Evolutionary conservation across 1,139 yeast genomes (phyloP), one percentile per base, ranked within the genome.

Genomic region (Taiozyma sp.): DNA sequence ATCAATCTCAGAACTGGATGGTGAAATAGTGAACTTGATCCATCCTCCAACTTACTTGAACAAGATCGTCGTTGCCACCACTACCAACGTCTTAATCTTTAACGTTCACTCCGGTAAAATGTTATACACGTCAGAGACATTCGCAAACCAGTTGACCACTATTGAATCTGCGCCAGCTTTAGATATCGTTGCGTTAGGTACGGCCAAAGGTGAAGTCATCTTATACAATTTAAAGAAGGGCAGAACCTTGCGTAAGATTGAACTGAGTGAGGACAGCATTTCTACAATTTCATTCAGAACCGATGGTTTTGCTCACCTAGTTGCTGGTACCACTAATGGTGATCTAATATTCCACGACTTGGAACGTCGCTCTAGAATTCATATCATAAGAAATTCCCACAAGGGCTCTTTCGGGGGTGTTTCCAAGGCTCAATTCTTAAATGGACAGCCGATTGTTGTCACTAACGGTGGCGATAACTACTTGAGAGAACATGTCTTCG

Each of bases 1-100:
- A 50, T 68, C 73, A 48, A 70, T 89, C 47, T 75, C 84, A 3
- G 68, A 73, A 32, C 69, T 84, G 16, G 84, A 84, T 58, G 97
- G 96, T 38, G 76, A 74, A 3, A 77, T 93, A 32, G 84, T 86
- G 13, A 84, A 84, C 38, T 60, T 91, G 29, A 64, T 81, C 12
- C 99, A 95, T 68, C 87, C 96, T 48, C 91, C 98, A 41, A 93
- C 99, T 0, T 92, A 93, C 65, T 71, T 95, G 65, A 95, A 95
- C 73, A 95, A 95, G 65, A 72, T 95, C 40, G 86, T 87, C 2
- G 83, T 93, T 38, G 92, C 83, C 29, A 80, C 93, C 3, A 81
- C 93, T 4, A 71, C 81, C 4, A 71, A 82, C 45, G 66, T 87
- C 48, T 56, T 79, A 36, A 72, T 93, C 39, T 79, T 78, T 70